Conservation (phyloP, 768 basidiomycete genomes). For the Baorangia bicolor region DNA sequence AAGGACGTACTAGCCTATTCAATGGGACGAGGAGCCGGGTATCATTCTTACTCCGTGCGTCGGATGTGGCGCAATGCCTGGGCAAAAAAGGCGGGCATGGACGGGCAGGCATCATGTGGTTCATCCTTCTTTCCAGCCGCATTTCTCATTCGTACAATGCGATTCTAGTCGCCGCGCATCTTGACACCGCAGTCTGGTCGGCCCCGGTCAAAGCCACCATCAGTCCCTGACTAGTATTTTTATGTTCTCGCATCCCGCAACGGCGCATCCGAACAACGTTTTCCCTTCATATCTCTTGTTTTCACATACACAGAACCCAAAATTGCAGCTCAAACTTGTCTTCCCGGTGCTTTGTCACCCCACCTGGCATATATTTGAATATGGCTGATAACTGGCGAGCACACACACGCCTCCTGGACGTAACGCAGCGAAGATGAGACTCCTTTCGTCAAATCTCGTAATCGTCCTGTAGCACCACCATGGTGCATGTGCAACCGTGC, state of each 20-base stretch:
- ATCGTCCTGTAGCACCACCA: background rate
- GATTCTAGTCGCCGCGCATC: background rate
- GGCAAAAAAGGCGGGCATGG: background rate
- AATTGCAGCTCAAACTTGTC: background rate
- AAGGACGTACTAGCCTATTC: background rate
- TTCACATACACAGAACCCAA: conserved; percentile 10
- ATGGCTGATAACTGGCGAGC: background rate
- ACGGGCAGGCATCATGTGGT: background rate
- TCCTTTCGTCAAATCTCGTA: conserved; percentile 17
- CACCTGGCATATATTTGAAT: conserved; percentile 2
- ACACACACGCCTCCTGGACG: conserved; percentile 15
- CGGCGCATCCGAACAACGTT: background rate
- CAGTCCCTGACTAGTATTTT: conserved; percentile 7
- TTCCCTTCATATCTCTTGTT: background rate
- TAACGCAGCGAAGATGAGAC: conserved; percentile 6
- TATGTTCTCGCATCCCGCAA: background rate
- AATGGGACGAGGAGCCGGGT: background rate
- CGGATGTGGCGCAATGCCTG: conserved; percentile 16
- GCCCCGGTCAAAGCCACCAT: conserved; percentile 11
- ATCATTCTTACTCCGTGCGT: background rate
- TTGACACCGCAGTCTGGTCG: conserved; percentile 10
- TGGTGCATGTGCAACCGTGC: conserved; percentile 2
- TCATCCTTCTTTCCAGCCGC: background rate
- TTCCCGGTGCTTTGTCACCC: conserved; percentile 9
- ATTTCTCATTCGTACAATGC: background rate